Evolutionary conservation across 345 rosid genomes (phyloP), one percentile per base, ranked within the genome.

Genomic region (Garcia nutans): DNA sequence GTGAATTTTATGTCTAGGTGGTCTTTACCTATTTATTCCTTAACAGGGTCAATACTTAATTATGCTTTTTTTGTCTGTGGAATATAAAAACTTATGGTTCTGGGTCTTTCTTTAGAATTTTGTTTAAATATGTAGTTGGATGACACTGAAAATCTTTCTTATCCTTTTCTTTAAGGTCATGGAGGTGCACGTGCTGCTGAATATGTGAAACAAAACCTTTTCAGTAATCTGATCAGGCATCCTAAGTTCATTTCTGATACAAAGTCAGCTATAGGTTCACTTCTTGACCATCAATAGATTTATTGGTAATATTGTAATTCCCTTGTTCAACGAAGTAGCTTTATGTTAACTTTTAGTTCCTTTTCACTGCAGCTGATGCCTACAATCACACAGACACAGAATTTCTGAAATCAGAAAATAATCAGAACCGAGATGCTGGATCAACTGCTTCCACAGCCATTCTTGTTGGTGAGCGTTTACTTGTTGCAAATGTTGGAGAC

Each of bases 141-240:
- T 80, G 63, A 74, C 72, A 31, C 33, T 10, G 31, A 37, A 67
- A 37, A 55, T 59, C 9, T 12, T 78, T 64, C 69, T 23, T 22
- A 41, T 80, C 61, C 74, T n/a, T 78, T 86, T 75, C n/a, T 78
- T 86, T 75, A 84, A 96, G 99, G 99, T 80, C 99, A 96, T 85
- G 99, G 99, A 69, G 99, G 99, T 77, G 97, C 92, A 74, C 92
- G 98, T 52, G 99, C 99, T 68, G 99, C 99, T 78, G 98, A 96
- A 84, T 96, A 91, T 80, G 97, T 96, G 84, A 96, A 96, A 74
- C 91, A 89, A 62, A 92, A 93, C 77, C 95, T 93, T 64, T 93
- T 96, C 87, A 91, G 96, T 76, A 96, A 96, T 88, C 83, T 96
- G 82, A 93, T 96, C 81, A 90, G 76, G 52, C 98, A 93, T 86